Evolutionary conservation across 768 basidiomycete species (phyloP), one percentile per base, ranked within the genome.

Genomic region (Kwoniella sp.): DNA sequence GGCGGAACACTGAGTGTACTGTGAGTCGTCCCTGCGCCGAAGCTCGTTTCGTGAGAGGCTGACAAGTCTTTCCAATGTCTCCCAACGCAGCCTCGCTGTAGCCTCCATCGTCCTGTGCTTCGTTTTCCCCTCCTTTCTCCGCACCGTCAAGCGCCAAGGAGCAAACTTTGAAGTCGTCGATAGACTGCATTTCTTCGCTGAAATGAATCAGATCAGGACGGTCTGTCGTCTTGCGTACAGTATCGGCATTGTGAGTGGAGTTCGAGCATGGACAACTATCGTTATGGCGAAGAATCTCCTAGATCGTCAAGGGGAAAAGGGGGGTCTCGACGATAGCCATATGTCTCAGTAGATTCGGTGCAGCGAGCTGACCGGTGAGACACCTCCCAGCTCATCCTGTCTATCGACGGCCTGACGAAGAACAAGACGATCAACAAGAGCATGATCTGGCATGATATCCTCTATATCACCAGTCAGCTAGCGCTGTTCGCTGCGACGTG

Each of bases 161-260:
- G 74, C 71, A 51, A 53, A 48, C 1, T 67, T 38, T 23, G 74
- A 75, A 22, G 74, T 75, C 1, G 47, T 75, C 22, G 74, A 73
- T 22, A 58, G 74, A 41, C 37, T 75, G n/a, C 60, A 65, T 45
- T 73, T 75, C 65, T 72, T 75, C 63, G 23, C 58, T 9, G 71
- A 72, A 57, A 65, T 71, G 65, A 69, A 75, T 57, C 53, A 66
- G 28, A 66, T 73, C 20, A 58, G 74, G 17, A 67, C 65, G 0
- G 29, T 71, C 52, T 72, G 66, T 45, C 63, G 73, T 15, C 20
- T 69, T 28, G 53, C 64, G 22, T 74, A 74, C 61, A 48, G 59
- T 22, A 34, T 66, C 47, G 23, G 30, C 23, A 71, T 75, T 28
- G 71, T 75, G 34, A 65, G 71, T 69, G 25, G 2, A 12, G 17